phyloP scores from a whole-genome alignment of 345 rosid genomes.

The Populus pruinosa region DNA sequence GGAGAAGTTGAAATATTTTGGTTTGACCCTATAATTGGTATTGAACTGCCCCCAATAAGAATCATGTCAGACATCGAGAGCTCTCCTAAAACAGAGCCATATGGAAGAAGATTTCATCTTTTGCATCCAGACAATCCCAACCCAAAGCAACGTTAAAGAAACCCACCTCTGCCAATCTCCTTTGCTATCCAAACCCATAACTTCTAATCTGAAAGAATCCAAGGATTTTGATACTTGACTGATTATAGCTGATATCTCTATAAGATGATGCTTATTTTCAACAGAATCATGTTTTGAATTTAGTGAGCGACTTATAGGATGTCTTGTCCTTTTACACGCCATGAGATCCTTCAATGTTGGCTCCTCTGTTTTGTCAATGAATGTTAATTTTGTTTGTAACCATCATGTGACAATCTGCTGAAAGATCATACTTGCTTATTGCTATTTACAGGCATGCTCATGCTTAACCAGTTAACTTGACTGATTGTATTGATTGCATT shows the following conservation, averaged over 20 bases:
- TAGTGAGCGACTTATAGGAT: neutral
- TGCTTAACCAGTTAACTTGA: neutral
- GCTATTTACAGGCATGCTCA: neutral
- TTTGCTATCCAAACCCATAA: neutral
- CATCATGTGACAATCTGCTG: neutral
- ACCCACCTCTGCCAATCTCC: neutral
- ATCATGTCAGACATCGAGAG: neutral
- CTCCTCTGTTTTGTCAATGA: neutral
- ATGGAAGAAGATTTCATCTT: neutral
- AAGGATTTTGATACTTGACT: neutral
- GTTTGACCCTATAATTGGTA: neutral
- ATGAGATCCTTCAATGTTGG: neutral
- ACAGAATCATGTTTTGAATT: neutral
- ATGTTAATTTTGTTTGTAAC: neutral
- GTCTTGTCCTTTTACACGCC: neutral
- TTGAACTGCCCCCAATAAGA: neutral
- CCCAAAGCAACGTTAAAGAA: neutral
- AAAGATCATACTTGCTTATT: neutral
- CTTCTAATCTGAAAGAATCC: neutral
- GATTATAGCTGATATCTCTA: neutral
- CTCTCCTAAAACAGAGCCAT: neutral
- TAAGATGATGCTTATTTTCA: neutral
- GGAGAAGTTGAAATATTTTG: neutral
- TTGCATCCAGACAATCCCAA: neutral
- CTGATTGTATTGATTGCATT: conserved; percentile 7